A percentile compares a stretch with the other conserved stretches of the same genome.
Conservation (phyloP, 140 eudicot species). For the Oenanthe javanica region DNA sequence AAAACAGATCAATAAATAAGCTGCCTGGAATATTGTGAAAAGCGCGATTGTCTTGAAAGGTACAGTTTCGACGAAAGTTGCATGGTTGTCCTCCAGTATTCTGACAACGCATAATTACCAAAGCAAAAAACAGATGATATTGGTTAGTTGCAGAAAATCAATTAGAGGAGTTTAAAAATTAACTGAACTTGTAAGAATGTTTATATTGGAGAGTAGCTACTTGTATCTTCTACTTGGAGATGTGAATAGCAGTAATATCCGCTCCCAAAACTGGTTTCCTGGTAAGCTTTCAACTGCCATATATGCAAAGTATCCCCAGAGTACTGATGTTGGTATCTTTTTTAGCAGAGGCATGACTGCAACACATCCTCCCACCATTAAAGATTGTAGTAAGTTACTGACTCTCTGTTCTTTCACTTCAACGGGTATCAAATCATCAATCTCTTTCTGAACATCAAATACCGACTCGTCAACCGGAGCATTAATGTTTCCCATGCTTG, state of each 20-base stretch:
- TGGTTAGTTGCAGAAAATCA: constrained; percentile 16
- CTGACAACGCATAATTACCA: constrained; percentile 7
- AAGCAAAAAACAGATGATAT: not conserved
- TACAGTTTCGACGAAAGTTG: constrained; percentile 27
- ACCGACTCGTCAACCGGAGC: constrained; percentile 53
- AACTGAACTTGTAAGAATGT: not conserved
- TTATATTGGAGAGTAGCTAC: not conserved
- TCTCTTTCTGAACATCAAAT: constrained; percentile 52
- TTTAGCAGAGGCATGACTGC: constrained; percentile 14
- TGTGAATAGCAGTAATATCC: constrained; percentile 9
- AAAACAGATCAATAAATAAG: constrained; percentile 22
- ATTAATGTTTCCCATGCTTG: constrained; percentile 43
- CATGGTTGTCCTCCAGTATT: constrained; percentile 25
- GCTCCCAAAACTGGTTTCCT: constrained; percentile 11
- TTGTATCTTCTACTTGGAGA: constrained; percentile 14
- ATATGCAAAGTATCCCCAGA: constrained; percentile 13
- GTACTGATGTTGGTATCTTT: constrained; percentile 9
- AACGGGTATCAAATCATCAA: constrained; percentile 36
- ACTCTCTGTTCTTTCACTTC: constrained; percentile 35
- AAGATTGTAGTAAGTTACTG: constrained; percentile 10
- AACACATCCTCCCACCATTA: constrained; percentile 12
- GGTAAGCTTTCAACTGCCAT: constrained; percentile 15
- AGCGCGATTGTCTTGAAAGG: constrained; percentile 25
- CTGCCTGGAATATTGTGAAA: constrained; percentile 27
- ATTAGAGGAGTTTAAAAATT: not conserved